Base-by-base conservation (phyloP, 2,329 filamentous ascomycete species). In the Alternaria panax region DNA sequence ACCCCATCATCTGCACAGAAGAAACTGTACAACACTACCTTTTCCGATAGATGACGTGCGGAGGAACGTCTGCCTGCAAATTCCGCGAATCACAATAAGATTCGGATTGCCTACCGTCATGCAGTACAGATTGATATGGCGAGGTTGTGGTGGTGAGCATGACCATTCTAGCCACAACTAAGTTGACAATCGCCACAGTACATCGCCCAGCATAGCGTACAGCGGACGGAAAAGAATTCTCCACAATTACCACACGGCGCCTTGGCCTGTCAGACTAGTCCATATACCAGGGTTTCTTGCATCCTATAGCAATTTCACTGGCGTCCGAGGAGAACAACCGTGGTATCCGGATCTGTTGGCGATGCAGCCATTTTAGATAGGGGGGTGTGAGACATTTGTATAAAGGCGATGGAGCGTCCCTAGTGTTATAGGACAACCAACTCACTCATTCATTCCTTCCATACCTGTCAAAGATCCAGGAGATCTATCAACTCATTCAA, bases 221-320 rank as follows among this genome's bases (percentile, higher is more conserved):
- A 52, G 46, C 42, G 38, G 38, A 22, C 50, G 54, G 54, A 53
- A 56, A 45, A 51, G 18, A 51, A 56, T 58, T 59, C 59, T 58
- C 55, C 51, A 61, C 55, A 50, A 46, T 47, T 36, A 28, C 38
- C 42, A 47, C 45, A 46, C 18, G 20, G 51, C 38, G 58, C 48
- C 61, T 61, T 59, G 51, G 61, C 58, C 22, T 42, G 3, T 7
- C 36, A 22, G 16, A 14, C 24, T 22, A 25, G 30, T 50, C 56
- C 48, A 57, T 36, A 47, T 22, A 14, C 30, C 24, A 30, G 45
- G 40, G 45, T 41, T 51, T 45, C 24, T n/a, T 47, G 41, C 41
- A 54, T 47, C 47, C 51, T 48, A 36, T 50, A 34, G 54, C 34
- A 63, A 62, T 63, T 54, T 62, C 30, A 27, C 32, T 18, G 14